These are phyloP conservation scores for Trebouxia gelatinosa DNA, from an alignment of 163 green algal species.

Conservation along the genomic window DNA sequence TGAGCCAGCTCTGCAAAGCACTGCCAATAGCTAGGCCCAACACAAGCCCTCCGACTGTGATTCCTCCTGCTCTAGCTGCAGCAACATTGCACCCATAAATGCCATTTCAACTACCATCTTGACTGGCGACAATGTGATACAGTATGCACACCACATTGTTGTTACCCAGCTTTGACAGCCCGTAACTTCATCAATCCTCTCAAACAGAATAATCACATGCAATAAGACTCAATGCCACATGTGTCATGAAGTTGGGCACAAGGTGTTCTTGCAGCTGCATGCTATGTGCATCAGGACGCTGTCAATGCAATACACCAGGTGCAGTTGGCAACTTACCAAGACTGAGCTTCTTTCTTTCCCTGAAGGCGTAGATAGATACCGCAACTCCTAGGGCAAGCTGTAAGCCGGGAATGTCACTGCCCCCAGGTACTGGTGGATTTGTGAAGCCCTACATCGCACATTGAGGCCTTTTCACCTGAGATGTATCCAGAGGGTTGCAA, in stretches of 20 bases:
- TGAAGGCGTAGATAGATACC: constrained; percentile 75
- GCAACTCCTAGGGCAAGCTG: constrained; percentile 72
- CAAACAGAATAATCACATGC: too few relatives aligned
- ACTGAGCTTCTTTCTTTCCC: constrained; percentile 68
- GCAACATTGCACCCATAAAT: too few relatives aligned
- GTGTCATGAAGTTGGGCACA: too few relatives aligned
- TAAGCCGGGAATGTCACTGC: constrained; percentile 65
- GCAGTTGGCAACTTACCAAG: constrained; percentile 46
- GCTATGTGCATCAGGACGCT: too few relatives aligned
- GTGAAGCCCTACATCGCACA: constrained; percentile 65
- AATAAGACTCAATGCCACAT: too few relatives aligned
- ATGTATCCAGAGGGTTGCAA: neutral
- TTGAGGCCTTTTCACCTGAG: constrained; percentile 10
- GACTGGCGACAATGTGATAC: too few relatives aligned
- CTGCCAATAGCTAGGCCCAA: constrained; percentile 70
- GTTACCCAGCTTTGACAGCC: too few relatives aligned
- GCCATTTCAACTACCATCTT: too few relatives aligned
- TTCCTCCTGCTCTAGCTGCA: constrained; percentile 48
- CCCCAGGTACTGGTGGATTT: constrained; percentile 51
- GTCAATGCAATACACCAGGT: neutral
- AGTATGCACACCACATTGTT: too few relatives aligned
- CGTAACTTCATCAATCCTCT: too few relatives aligned
- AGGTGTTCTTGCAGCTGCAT: too few relatives aligned
- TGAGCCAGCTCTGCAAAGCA: constrained; percentile 71
- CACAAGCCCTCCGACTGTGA: constrained; percentile 61